Evolutionary conservation across 257 asterid species (phyloP).

Genomic region (Solanum pinnatisectum): DNA sequence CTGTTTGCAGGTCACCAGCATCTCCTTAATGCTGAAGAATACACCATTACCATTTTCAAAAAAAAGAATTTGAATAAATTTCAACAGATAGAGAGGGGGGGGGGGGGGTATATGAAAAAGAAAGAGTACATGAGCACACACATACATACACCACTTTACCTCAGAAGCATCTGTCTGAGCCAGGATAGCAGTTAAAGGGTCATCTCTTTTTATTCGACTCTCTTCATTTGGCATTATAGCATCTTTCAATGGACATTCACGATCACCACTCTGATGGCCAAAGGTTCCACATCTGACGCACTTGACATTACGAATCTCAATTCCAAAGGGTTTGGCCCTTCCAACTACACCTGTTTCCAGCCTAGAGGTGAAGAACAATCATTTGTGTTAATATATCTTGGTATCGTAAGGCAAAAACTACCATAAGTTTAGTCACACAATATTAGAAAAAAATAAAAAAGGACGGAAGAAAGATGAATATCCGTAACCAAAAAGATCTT

Average conservation of each 20-base stretch:
- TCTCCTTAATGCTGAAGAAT: no score
- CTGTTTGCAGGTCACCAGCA: no score
- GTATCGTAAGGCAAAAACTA: background rate
- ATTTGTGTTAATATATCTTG: background rate
- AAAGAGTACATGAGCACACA: background rate
- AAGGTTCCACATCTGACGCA: constrained; percentile 83
- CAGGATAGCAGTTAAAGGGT: constrained; percentile 78
- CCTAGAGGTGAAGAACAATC: constrained; percentile 34
- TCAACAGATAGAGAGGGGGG: background rate
- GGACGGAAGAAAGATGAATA: background rate
- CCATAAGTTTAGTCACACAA: background rate
- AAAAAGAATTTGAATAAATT: background rate
- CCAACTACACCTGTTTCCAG: constrained; percentile 87
- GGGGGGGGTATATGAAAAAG: background rate
- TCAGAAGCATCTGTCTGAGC: constrained; percentile 77
- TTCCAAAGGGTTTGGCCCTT: constrained; percentile 87
- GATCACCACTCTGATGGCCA: constrained; percentile 99
- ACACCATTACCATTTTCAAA: no score
- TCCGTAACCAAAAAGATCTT: background rate
- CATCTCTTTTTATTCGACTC: constrained; percentile 85
- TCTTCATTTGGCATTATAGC: constrained; percentile 91
- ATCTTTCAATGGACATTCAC: constrained; percentile 94
- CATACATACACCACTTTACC: constrained; percentile 30
- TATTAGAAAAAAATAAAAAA: background rate
- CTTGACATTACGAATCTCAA: constrained; percentile 96